Evolutionary conservation across 2,329 filamentous ascomycete genomes (phyloP).

Genomic region (Pseudocercospora macadamiae): DNA sequence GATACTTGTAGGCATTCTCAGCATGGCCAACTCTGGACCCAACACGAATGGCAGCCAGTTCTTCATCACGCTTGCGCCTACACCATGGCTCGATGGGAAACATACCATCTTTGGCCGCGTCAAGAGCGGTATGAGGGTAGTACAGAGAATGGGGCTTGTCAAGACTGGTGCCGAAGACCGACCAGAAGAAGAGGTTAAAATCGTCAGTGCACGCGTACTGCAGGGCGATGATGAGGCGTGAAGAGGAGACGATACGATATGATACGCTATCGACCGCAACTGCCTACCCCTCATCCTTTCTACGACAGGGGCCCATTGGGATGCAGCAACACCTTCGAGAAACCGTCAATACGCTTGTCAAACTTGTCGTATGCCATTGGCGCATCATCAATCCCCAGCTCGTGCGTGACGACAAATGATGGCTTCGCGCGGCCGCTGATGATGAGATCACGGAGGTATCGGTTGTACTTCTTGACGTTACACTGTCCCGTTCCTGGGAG

Average conservation of each 20-base stretch:
- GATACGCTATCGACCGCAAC: neutral
- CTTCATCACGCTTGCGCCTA: slow-evolving; percentile 91
- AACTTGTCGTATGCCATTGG: slow-evolving; percentile 36
- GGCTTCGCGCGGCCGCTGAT: slow-evolving; percentile 66
- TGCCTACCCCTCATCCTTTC: neutral
- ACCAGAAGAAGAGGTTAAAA: slow-evolving; percentile 80
- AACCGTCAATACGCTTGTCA: slow-evolving; percentile 66
- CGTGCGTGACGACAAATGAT: slow-evolving; percentile 68
- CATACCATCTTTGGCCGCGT: slow-evolving; percentile 96
- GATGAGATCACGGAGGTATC: slow-evolving; percentile 67
- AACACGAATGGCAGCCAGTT: slow-evolving; percentile 96
- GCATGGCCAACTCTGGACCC: slow-evolving; percentile 93
- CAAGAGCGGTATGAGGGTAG: slow-evolving; percentile 77
- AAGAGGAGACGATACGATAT: slow-evolving; percentile 26
- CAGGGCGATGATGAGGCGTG: slow-evolving; percentile 64
- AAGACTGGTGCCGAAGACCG: slow-evolving; percentile 80
- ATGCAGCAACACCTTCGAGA: slow-evolving; percentile 69
- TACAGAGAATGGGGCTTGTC: slow-evolving; percentile 85
- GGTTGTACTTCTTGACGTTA: slow-evolving; percentile 70
- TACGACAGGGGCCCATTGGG: slow-evolving; percentile 57
- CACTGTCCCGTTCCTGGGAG: slow-evolving; percentile 60
- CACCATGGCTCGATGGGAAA: slow-evolving; percentile 95
- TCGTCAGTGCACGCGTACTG: slow-evolving; percentile 72
- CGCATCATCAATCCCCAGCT: slow-evolving; percentile 65
- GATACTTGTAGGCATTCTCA: slow-evolving; percentile 67